These are phyloP conservation scores for Leccinum variicolor DNA, from an alignment of 768 basidiomycete genomes.

Conservation along the genomic window DNA sequence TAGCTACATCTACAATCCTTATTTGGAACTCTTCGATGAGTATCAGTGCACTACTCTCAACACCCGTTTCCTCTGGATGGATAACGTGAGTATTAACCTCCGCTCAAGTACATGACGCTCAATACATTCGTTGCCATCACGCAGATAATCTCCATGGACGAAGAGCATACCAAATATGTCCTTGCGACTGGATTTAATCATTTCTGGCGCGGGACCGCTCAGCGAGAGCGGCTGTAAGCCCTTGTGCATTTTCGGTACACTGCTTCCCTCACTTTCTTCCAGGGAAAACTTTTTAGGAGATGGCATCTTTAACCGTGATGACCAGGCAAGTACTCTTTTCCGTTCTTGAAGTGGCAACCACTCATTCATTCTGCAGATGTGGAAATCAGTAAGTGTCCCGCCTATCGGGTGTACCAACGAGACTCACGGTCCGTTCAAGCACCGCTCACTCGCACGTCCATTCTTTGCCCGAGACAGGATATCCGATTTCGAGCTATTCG, in stretches of 20 bases:
- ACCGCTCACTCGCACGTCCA: slow-evolving; percentile 63
- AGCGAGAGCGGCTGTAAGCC: slow-evolving; percentile 65
- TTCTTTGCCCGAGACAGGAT: slow-evolving; percentile 75
- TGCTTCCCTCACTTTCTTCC: slow-evolving; percentile 9
- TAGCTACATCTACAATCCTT: slow-evolving; percentile 60
- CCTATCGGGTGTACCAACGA: neutral
- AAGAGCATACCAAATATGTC: slow-evolving; percentile 62
- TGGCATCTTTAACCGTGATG: slow-evolving; percentile 78
- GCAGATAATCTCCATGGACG: slow-evolving; percentile 74
- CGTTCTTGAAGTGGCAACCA: neutral
- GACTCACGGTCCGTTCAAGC: slow-evolving; percentile 36
- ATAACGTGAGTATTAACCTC: slow-evolving; percentile 48
- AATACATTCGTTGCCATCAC: neutral
- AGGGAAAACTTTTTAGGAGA: slow-evolving; percentile 59
- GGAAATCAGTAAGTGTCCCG: slow-evolving; percentile 54
- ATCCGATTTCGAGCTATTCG: slow-evolving; percentile 67
- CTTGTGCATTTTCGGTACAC: neutral
- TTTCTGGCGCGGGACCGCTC: slow-evolving; percentile 64
- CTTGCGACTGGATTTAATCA: slow-evolving; percentile 61
- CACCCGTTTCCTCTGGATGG: slow-evolving; percentile 63
- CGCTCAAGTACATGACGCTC: neutral
- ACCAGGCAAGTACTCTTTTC: slow-evolving; percentile 43
- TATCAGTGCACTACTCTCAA: slow-evolving; percentile 71
- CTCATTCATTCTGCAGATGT: slow-evolving; percentile 36
- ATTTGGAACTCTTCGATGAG: slow-evolving; percentile 64